These are phyloP conservation scores for Fusarium abutilonis DNA, from an alignment of 2,329 filamentous ascomycete genomes.

Conservation along the genomic window DNA sequence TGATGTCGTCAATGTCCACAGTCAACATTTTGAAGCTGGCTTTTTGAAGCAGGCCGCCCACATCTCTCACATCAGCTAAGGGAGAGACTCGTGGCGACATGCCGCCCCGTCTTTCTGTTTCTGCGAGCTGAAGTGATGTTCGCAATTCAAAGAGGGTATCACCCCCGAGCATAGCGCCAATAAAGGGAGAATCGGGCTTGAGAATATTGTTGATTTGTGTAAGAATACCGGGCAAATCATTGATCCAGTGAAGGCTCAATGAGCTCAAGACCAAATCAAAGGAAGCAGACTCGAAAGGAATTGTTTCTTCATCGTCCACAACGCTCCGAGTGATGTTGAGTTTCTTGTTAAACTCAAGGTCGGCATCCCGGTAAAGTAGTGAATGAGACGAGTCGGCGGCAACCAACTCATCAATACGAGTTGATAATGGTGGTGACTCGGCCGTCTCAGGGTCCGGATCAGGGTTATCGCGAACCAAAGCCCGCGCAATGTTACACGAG, in stretches of 20 bases:
- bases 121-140: slow-evolving; percentile 90
- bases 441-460: slow-evolving; percentile 68
- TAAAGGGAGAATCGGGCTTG: slow-evolving; percentile 90
- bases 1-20: slow-evolving; percentile 95
- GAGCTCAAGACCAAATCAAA: slow-evolving; percentile 94
- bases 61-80: slow-evolving; percentile 88
- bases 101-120: slow-evolving; percentile 89
- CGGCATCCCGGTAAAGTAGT: slow-evolving; percentile 82
- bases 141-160: slow-evolving; percentile 94
- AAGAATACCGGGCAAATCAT: slow-evolving; percentile 88
- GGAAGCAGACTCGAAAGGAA: slow-evolving; percentile 78
- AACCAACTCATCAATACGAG: slow-evolving; percentile 76
- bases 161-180: slow-evolving; percentile 95
- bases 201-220: slow-evolving; percentile 86
- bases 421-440: slow-evolving; percentile 71
- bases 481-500: slow-evolving; percentile 90
- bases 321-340: slow-evolving; percentile 79
- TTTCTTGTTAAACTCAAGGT: slow-evolving; percentile 76
- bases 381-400: slow-evolving; percentile 83
- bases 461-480: slow-evolving; percentile 76
- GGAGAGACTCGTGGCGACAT: slow-evolving; percentile 92
- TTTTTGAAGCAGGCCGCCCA: slow-evolving; percentile 85
- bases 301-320: slow-evolving; percentile 75
- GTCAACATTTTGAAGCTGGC: slow-evolving; percentile 96
- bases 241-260: slow-evolving; percentile 95